These are phyloP conservation scores for Kondoa malvinella DNA, from an alignment of 768 basidiomycete genomes.

Conservation along the genomic window DNA sequence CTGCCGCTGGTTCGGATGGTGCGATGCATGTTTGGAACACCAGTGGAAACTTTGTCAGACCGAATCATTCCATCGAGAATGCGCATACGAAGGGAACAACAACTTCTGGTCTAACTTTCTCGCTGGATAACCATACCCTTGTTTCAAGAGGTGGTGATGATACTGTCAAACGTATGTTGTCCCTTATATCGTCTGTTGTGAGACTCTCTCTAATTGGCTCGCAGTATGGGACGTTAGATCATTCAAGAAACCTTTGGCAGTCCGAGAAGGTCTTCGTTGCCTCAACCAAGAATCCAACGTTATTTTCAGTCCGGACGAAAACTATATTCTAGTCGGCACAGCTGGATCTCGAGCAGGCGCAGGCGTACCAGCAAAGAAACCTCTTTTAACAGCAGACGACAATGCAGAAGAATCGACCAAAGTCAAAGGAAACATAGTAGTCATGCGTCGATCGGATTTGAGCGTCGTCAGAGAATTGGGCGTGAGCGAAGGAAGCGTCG, in stretches of 20 bases:
- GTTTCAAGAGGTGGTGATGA: slow-evolving; percentile 85
- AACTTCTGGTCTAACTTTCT: slow-evolving; percentile 71
- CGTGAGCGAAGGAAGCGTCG: slow-evolving; percentile 40
- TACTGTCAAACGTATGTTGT: slow-evolving; percentile 71
- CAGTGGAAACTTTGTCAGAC: slow-evolving; percentile 79
- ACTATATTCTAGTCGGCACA: slow-evolving; percentile 62
- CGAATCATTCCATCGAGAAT: slow-evolving; percentile 52
- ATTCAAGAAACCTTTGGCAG: slow-evolving; percentile 72
- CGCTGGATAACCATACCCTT: slow-evolving; percentile 67
- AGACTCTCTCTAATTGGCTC: slow-evolving; percentile 8
- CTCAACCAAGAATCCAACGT: slow-evolving; percentile 87
- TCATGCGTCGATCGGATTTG: slow-evolving; percentile 30
- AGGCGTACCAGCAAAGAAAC: slow-evolving; percentile 35
- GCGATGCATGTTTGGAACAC: slow-evolving; percentile 86
- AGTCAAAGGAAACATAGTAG: slow-evolving; percentile 20
- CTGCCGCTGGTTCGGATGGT: slow-evolving; percentile 69
- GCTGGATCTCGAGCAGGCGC: slow-evolving; percentile 29
- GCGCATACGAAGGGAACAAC: slow-evolving; percentile 76
- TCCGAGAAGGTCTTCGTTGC: slow-evolving; percentile 48
- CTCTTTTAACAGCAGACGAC: slow-evolving; percentile 42
- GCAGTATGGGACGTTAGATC: slow-evolving; percentile 86
- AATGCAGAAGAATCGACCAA: slow-evolving; percentile 39
- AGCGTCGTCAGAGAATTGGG: slow-evolving; percentile 31
- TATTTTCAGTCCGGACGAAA: slow-evolving; percentile 86
- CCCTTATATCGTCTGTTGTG: background rate